Evolutionary conservation across 345 rosid genomes (phyloP).

Genomic region (Eutrema heterophyllum): DNA sequence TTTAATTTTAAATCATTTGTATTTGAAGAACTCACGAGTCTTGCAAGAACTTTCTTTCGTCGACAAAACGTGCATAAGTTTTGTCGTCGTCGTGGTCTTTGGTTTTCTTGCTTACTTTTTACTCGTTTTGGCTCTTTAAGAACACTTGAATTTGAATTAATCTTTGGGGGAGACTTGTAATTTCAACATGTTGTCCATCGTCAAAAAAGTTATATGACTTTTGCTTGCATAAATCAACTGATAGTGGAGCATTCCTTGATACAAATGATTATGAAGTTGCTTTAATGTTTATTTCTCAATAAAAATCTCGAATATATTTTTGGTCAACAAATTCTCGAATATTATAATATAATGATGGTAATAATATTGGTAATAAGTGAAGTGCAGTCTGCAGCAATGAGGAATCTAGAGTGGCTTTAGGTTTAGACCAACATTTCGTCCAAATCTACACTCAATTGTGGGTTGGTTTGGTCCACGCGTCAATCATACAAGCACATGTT

Average conservation of each 20-base stretch:
- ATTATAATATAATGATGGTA: background rate
- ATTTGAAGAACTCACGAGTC: background rate
- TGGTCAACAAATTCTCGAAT: background rate
- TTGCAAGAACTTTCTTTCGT: background rate
- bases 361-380: background rate
- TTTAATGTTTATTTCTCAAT: background rate
- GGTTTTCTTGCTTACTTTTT: background rate
- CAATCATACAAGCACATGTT: background rate
- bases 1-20: background rate
- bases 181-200: background rate
- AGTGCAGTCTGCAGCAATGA: background rate
- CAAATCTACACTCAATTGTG: background rate
- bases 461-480: constrained; percentile 9
- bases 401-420: constrained; percentile 5
- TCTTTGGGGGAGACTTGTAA: background rate
- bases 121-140: background rate
- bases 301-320: background rate
- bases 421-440: background rate
- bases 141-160: constrained; percentile 5
- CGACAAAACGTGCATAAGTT: constrained; percentile 17
- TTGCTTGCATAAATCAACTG: background rate
- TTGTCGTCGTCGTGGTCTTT: constrained; percentile 14
- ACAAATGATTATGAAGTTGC: background rate
- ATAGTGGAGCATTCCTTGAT: background rate
- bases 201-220: constrained; percentile 16